A percentile compares a stretch with the other conserved stretches of the same genome.
These are phyloP conservation scores for Aspergillus uvarum DNA, from an alignment of 2,329 filamentous ascomycete genomes.

Conservation along the genomic window DNA sequence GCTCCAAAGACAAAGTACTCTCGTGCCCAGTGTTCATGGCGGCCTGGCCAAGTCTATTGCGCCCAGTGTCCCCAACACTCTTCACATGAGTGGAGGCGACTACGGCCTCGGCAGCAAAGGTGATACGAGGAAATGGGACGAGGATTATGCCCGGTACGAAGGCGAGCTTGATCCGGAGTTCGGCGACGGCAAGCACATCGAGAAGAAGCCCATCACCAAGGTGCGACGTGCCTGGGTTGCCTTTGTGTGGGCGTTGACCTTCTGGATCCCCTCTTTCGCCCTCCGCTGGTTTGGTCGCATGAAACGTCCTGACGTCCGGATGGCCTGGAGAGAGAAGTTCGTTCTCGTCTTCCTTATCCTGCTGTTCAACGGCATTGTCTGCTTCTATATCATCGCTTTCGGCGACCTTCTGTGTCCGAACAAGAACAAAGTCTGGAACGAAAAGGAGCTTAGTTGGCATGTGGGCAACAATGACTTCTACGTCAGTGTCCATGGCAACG, in stretches of 20 bases:
- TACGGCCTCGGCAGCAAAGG: conserved; percentile 88
- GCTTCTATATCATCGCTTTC: conserved; percentile 92
- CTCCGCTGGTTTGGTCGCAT: conserved; percentile 84
- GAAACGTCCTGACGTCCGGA: conserved; percentile 93
- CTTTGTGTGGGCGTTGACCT: conserved; percentile 83
- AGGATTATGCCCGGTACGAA: conserved; percentile 64
- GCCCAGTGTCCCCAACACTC: conserved; percentile 51
- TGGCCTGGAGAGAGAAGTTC: conserved; percentile 96
- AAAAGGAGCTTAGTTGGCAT: conserved; percentile 68
- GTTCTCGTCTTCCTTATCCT: conserved; percentile 78
- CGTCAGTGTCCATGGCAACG: conserved; percentile 81
- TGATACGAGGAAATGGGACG: conserved; percentile 69
- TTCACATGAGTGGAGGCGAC: conserved; percentile 72
- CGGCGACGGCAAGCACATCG: conserved; percentile 72
- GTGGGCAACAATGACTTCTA: conserved; percentile 74
- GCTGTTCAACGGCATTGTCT: conserved; percentile 73
- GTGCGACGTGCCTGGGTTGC: conserved; percentile 75
- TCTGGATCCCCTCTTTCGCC: conserved; percentile 87
- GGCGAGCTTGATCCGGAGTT: conserved; percentile 74
- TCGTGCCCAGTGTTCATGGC: conserved; percentile 50
- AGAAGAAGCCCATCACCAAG: conserved; percentile 63
- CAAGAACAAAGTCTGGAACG: conserved; percentile 82
- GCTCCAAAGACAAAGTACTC: conserved; percentile 45
- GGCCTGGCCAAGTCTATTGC: conserved; percentile 54
- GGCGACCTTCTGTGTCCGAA: conserved; percentile 86